Conservation (phyloP, 2,329 filamentous ascomycete species). For the Epichloe elymi region DNA sequence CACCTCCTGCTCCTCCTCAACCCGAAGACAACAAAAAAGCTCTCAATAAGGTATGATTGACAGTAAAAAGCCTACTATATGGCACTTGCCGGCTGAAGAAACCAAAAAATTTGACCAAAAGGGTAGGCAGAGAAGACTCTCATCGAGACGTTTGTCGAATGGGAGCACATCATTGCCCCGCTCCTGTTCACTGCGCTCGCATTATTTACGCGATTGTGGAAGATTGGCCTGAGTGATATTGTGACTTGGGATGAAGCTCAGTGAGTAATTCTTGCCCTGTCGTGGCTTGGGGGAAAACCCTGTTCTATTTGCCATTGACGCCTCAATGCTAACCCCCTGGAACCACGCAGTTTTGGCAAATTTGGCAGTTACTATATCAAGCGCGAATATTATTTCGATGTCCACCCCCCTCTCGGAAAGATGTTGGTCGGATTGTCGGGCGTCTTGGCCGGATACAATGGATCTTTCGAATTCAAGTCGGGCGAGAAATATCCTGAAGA, state of each 20-base stretch:
- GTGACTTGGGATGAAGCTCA: conserved; percentile 57
- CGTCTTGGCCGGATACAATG: conserved; percentile 95
- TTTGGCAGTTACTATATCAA: conserved; percentile 99
- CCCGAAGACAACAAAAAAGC: conserved; percentile 48
- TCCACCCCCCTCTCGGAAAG: conserved; percentile 95
- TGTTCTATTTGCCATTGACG: neutral
- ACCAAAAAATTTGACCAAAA: conserved; percentile 9
- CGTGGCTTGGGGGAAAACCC: neutral
- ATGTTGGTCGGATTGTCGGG: conserved; percentile 96
- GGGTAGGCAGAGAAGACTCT: conserved; percentile 33
- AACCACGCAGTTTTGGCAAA: conserved; percentile 62
- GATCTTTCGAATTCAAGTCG: conserved; percentile 98
- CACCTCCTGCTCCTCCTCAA: conserved; percentile 26
- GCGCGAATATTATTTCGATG: conserved; percentile 92
- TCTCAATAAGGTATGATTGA: conserved; percentile 35
- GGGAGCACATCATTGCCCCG: conserved; percentile 49
- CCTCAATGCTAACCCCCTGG: conserved; percentile 13
- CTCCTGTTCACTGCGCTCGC: conserved; percentile 48
- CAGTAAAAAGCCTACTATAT: neutral
- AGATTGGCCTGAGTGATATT: conserved; percentile 54
- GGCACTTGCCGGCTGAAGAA: neutral
- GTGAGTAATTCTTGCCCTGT: conserved; percentile 25
- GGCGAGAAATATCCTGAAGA: conserved; percentile 90
- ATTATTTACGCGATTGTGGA: conserved; percentile 55
- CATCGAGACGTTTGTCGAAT: conserved; percentile 48